Evolutionary conservation across 1,284 basidiomycete species (phyloP), one percentile per base, ranked within the genome.

Genomic region (Pseudozyma thailandica): DNA sequence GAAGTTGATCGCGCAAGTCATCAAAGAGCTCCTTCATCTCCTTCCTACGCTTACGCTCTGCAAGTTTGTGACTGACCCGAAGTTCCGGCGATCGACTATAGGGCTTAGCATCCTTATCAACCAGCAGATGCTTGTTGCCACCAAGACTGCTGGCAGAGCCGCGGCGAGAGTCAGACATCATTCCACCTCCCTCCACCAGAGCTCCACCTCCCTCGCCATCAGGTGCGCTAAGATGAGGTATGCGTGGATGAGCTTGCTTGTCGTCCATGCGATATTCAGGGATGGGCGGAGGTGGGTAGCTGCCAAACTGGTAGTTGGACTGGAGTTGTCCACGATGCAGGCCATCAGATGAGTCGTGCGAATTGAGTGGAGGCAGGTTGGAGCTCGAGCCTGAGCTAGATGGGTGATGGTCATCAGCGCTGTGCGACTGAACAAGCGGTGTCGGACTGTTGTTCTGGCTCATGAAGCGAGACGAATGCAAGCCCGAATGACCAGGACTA

Each of bases 1-100:
- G 80, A 15, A 82, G 62, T 55, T 70, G 76, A 45, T 80, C 78
- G 23, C 79, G 60, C 21, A 82, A 62, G 37, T 81, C 80, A 30
- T 82, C 80, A 56, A 82, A 82, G 18, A 82, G 65, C 50, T 81
- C 80, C 64, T 82, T 82, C 80, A 82, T 82, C 56, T 82, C 80
- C 51, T 78, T 80, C 7, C 80, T 55, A 23, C 80, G 49, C 60
- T 82, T 82, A 23, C 80, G 63, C 50, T 82, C 80, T 6, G 80
- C 80, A 8, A 81, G 65, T 72, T 81, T 81, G 73, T 82, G 80
- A 45, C 72, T 79, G 16, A 80, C 78, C 4, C 80, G 54, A 25
- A 81, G 70, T 44, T 81, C 80, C 18, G 80, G 80, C 9, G 70
- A 72, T 20, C 80, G 76, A 38, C 64, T 71, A 70, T 82, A 82